Evolutionary conservation across 768 basidiomycete genomes (phyloP).

Genomic region (Daedaleopsis nitida): DNA sequence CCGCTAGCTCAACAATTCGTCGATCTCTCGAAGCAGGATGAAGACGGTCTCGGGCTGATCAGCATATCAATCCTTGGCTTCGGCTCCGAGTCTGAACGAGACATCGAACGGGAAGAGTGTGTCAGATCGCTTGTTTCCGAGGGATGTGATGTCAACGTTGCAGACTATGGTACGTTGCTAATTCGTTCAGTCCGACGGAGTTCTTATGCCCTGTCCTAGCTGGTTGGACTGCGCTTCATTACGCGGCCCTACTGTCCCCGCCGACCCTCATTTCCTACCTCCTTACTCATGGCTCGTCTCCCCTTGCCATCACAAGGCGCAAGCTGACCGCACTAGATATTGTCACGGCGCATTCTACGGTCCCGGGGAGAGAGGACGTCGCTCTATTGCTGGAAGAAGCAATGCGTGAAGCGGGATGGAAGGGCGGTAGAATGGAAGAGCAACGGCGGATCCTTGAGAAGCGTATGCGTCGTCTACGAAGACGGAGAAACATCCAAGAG

Average conservation of each 20-base stretch:
- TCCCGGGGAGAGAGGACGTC: constrained; percentile 84
- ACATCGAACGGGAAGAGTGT: constrained; percentile 90
- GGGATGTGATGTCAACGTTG: constrained; percentile 63
- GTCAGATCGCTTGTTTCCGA: constrained; percentile 78
- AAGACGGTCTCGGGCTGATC: constrained; percentile 83
- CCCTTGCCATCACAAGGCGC: constrained; percentile 72
- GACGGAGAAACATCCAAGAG: constrained; percentile 57
- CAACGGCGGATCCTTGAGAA: constrained; percentile 62
- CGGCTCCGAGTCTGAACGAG: constrained; percentile 77
- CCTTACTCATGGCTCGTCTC: constrained; percentile 89
- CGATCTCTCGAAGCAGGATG: constrained; percentile 74
- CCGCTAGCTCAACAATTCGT: constrained; percentile 63
- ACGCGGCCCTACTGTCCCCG: constrained; percentile 86
- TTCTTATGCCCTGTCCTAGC: constrained; percentile 43
- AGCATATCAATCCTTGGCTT: constrained; percentile 81
- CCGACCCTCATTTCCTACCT: constrained; percentile 91
- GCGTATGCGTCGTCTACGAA: constrained; percentile 52
- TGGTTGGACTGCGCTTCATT: constrained; percentile 95
- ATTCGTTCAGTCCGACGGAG: not conserved
- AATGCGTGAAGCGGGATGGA: constrained; percentile 86
- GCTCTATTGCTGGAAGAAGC: constrained; percentile 87
- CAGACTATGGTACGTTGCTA: constrained; percentile 61
- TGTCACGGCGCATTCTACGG: constrained; percentile 77
- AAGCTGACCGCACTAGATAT: constrained; percentile 89
- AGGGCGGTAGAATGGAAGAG: constrained; percentile 73